A percentile compares a stretch with the other conserved stretches of the same genome.
phyloP scores from a whole-genome alignment of 2,329 filamentous ascomycete species.

The Exophiala viscosa region DNA sequence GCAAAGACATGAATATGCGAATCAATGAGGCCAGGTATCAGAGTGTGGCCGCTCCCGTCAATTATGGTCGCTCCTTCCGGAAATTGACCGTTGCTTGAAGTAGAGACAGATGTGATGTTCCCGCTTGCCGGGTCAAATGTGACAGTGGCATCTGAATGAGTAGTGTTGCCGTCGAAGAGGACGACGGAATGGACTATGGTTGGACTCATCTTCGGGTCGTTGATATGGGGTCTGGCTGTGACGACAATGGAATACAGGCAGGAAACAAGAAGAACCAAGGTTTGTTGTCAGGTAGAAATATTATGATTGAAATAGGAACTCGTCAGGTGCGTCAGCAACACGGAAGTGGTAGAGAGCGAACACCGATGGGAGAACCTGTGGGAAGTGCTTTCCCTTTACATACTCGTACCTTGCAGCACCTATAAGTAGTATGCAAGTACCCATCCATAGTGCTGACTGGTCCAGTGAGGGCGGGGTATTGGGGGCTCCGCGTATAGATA shows the following conservation, averaged over 20 bases:
- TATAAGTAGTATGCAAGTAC: too few relatives aligned
- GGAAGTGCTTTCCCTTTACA: too few relatives aligned
- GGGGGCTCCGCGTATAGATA: too few relatives aligned
- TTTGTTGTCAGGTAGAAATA: too few relatives aligned
- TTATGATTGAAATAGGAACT: too few relatives aligned
- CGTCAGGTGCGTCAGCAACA: too few relatives aligned
- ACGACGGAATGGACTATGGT: conserved; percentile 24
- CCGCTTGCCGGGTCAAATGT: conserved; percentile 23
- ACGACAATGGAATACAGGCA: background rate
- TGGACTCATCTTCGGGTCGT: conserved; percentile 6
- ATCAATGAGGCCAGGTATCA: conserved; percentile 28
- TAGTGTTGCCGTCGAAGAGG: conserved; percentile 25
- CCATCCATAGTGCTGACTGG: too few relatives aligned
- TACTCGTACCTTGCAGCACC: too few relatives aligned
- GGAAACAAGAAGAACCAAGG: background rate
- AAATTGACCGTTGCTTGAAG: conserved; percentile 1
- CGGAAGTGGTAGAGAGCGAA: too few relatives aligned
- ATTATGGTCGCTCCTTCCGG: conserved; percentile 23
- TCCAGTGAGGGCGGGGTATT: too few relatives aligned
- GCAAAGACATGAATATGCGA: conserved; percentile 25
- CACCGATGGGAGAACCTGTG: too few relatives aligned
- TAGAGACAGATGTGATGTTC: conserved; percentile 25
- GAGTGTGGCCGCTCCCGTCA: conserved; percentile 25
- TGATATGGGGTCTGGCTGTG: background rate
- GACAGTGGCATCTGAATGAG: conserved; percentile 22